Conservation (phyloP, 352 stramenopile genomes). For the Globisporangium paroecandrum region DNA sequence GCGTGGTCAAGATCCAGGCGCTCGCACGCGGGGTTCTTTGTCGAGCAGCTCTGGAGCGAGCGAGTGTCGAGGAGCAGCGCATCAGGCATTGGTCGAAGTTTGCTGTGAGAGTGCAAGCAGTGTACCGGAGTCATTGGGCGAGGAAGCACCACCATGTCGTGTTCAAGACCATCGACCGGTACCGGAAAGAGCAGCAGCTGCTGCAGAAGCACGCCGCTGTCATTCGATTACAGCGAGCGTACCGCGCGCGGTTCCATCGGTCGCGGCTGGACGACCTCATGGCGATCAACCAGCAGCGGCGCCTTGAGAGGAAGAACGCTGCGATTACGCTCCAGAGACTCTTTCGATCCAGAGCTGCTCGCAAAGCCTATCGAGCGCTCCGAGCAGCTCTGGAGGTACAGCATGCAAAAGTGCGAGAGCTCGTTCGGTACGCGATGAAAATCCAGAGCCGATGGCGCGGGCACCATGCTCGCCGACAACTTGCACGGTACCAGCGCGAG, state of each 20-base stretch:
- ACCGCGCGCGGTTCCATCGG: constrained; percentile 57
- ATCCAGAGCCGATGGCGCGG: constrained; percentile 71
- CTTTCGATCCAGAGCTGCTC: constrained; percentile 51
- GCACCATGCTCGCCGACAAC: constrained; percentile 33
- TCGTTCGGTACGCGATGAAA: constrained; percentile 43
- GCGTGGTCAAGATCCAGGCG: constrained; percentile 55
- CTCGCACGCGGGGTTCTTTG: constrained; percentile 47
- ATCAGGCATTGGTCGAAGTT: constrained; percentile 34
- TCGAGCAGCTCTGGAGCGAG: constrained; percentile 28
- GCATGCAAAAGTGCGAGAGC: constrained; percentile 26
- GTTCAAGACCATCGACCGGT: constrained; percentile 61
- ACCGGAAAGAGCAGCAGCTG: constrained; percentile 45
- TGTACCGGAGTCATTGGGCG: constrained; percentile 61
- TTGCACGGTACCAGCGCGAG: constrained; percentile 29
- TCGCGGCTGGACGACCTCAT: constrained; percentile 76
- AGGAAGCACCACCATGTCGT: constrained; percentile 46
- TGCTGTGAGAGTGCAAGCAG: constrained; percentile 52
- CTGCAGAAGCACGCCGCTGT: constrained; percentile 37
- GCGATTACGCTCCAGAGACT: constrained; percentile 56
- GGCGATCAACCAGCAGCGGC: constrained; percentile 50
- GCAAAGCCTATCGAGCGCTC: constrained; percentile 50
- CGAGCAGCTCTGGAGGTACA: constrained; percentile 43
- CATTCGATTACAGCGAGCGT: constrained; percentile 47
- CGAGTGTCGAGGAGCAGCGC: constrained; percentile 30
- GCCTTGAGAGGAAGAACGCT: constrained; percentile 48